Base-by-base conservation (phyloP, 192 early-diverging fungal genomes). In the Coemansia reversa region DNA sequence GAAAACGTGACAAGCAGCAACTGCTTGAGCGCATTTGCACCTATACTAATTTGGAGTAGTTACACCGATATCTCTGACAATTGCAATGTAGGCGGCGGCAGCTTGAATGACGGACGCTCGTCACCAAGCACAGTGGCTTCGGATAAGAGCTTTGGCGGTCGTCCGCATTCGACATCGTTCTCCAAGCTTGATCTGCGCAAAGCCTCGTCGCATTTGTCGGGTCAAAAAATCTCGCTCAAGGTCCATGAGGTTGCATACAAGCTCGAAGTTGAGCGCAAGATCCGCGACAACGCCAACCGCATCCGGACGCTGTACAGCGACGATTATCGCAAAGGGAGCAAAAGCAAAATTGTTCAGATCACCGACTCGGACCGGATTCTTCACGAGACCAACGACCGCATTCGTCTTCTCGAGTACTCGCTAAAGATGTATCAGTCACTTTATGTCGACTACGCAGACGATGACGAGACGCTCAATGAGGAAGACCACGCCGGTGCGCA, bases 241-340 rank as follows among this genome's bases (percentile, higher is more conserved):
- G 83, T 98, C 20, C 86, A 87, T 33, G 93, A 96, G 75, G 84
- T 96, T 29, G 88, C 88, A 33, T 90, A 87, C 68, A 97, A 97
- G 79, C 86, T 98, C 16, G 92, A 95, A 56, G 89, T 98, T 20
- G 97, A 99, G 82, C 88, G 85, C 66, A 95, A 95, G 77, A 88
- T 99, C n/a, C 84, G 89, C 64, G 90, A 79, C 51, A 75, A 70
- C 30, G 76, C 72, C 57, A 79, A 73, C 69, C 55, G 71, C 51
- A 82, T 73, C 67, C 66, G 72, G 55, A 58, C 42, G 60, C 58
- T 81, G 14, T 79, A 79, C 73, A 76, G 67, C 76, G 66, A 65
- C 52, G 86, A 85, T 63, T 67, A 83, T 23, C 66, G 55, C 28
- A 60, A 59, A 12, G 73, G 75, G 20, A 69, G 76, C 73, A 70